Base-by-base conservation (phyloP, 1,284 basidiomycete genomes). In the Macrocystidia cucumis region DNA sequence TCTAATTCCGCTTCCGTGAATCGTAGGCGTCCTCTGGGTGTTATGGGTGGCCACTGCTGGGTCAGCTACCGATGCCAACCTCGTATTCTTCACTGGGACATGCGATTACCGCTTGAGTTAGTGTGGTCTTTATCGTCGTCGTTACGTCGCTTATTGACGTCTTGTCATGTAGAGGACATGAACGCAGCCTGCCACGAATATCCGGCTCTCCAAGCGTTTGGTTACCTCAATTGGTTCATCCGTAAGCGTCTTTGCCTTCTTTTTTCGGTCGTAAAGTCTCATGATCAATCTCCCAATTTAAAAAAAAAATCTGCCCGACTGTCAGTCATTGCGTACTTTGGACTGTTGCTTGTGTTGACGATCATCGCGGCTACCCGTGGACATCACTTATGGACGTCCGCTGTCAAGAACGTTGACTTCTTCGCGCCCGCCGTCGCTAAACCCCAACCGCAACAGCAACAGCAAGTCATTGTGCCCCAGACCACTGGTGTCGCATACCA, bases 31-130 rank as follows among this genome's bases (percentile, higher is more conserved):
- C 31, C 61, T 81, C 5, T 74, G 67, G 63, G 49, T 80, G 37
- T 50, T 81, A 17, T 80, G 72, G 74, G 56, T 80, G 23, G 60
- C 72, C 9, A 59, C 60, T 35, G 77, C 57, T 2, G 69, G 57
- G 1, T 49, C 60, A 21, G 44, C 67, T 5, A 59, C 60, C 3
- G 37, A 49, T n/a, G 40, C 38, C 1, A 42, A 30, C 9, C 3
- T 43, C 19, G 29, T 27, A 4, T 26, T 53, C 13, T 26, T 42
- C 26, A 59, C 55, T 37, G 32, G 45, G 0, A 21, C 23, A 18
- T 49, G 52, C 8, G 57, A 55, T 30, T 25, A 35, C 29, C 49
- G 46, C 63, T 5, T 74, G 69, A 56, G 46, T 79, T 26, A 65
- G 51, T 39, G 78, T 72, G 61, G 41, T 76, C 17, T 41, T 65